Conservation (phyloP, 1,284 basidiomycete genomes). For the Melampsora americana region DNA sequence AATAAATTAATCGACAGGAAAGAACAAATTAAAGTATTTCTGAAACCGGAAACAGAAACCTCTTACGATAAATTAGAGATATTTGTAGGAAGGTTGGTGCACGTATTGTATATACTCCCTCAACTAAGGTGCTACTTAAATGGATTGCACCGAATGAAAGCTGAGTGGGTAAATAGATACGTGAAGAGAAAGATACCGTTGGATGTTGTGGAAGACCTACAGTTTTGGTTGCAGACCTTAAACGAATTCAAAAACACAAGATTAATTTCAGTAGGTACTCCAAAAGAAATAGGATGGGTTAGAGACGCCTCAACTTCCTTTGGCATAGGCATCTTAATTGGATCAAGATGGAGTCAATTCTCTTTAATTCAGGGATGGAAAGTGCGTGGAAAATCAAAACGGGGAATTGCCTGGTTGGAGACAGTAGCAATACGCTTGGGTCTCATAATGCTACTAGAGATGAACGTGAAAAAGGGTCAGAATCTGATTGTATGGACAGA, state of each 20-base stretch:
- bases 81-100: neutral
- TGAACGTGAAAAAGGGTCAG: neutral
- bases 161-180: neutral
- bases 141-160: neutral
- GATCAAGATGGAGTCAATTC: constrained; percentile 6
- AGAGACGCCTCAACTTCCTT: constrained; percentile 11
- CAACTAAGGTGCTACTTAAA: constrained; percentile 5
- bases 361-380: neutral
- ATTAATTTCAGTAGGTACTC: neutral
- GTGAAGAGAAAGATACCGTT: neutral
- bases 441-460: neutral
- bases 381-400: neutral
- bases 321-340: neutral
- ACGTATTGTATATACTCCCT: neutral
- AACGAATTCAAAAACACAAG: neutral
- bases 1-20: neutral
- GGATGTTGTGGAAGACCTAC: neutral
- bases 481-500: constrained; percentile 3
- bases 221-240: neutral
- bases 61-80: neutral
- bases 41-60: neutral
- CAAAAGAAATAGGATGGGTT: neutral
- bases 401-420: constrained; percentile 2
- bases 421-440: constrained; percentile 1
- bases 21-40: neutral